Conservation (phyloP, 1,284 basidiomycete genomes). For the Leccinum pachyderme region DNA sequence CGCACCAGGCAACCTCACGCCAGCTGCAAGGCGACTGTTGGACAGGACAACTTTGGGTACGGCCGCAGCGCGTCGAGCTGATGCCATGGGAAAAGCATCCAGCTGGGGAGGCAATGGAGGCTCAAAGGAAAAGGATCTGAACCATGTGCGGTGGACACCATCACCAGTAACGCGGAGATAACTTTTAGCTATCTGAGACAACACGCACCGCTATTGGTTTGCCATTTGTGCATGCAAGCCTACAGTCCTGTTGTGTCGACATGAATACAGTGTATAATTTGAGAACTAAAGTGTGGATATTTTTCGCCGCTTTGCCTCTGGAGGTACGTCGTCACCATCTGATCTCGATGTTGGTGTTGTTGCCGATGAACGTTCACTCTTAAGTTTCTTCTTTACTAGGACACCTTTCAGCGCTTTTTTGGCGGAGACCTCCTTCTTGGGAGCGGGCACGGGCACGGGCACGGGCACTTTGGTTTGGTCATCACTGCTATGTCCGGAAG, state of each 20-base stretch:
- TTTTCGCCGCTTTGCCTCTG: conserved; percentile 55
- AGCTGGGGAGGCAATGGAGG: conserved; percentile 54
- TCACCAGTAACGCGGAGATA: conserved; percentile 48
- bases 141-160: conserved; percentile 75
- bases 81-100: conserved; percentile 62
- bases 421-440: conserved; percentile 47
- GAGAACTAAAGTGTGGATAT: conserved; percentile 35
- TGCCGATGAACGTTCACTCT: conserved; percentile 30
- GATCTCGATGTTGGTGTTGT: conserved; percentile 18
- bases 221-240: conserved; percentile 8
- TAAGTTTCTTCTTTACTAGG: conserved; percentile 72
- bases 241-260: conserved; percentile 12
- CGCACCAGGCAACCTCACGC: conserved; percentile 71
- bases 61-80: conserved; percentile 60
- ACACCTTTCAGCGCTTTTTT: conserved; percentile 73
- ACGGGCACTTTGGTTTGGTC: conserved; percentile 22
- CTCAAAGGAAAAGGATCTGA: conserved; percentile 57
- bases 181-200: conserved; percentile 3
- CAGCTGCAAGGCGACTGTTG: conserved; percentile 74
- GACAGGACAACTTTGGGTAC: conserved; percentile 66
- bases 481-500: conserved; percentile 17
- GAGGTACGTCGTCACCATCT: conserved; percentile 28
- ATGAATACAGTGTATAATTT: conserved; percentile 13
- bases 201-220: conserved; percentile 5
- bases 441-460: neutral